phyloP scores from a whole-genome alignment of 208 protist species.

The Endotrypanum monterogeii region DNA sequence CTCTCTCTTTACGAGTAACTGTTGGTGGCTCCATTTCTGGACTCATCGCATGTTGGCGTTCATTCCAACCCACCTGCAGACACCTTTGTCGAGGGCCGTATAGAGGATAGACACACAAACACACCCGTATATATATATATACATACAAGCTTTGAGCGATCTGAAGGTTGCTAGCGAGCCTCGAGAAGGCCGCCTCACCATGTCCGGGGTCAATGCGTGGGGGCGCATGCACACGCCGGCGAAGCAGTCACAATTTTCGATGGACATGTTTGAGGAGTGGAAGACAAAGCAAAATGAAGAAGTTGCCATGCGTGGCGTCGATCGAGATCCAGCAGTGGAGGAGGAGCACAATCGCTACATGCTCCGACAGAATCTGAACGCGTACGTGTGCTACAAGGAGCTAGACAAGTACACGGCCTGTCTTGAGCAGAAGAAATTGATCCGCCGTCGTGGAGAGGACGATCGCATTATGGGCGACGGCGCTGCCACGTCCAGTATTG shows the following conservation, averaged over 20 bases:
- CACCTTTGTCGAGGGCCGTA: too few relatives aligned
- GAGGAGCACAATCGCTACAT: slow-evolving; percentile 78
- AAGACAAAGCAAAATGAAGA: slow-evolving; percentile 50
- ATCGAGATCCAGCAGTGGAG: slow-evolving; percentile 51
- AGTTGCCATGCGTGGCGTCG: slow-evolving; percentile 60
- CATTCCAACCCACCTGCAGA: too few relatives aligned
- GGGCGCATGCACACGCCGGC: slow-evolving; percentile 26
- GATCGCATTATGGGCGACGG: slow-evolving; percentile 5
- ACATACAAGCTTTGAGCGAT: background rate
- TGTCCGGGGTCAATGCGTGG: slow-evolving; percentile 37
- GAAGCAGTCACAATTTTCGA: slow-evolving; percentile 67
- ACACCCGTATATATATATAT: too few relatives aligned
- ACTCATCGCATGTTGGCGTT: too few relatives aligned
- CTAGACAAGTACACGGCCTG: slow-evolving; percentile 78
- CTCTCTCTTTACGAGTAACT: too few relatives aligned
- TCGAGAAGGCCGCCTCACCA: background rate
- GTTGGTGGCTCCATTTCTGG: too few relatives aligned
- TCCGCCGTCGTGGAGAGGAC: slow-evolving; percentile 32
- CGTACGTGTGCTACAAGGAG: slow-evolving; percentile 77
- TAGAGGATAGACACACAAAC: too few relatives aligned
- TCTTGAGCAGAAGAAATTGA: slow-evolving; percentile 64
- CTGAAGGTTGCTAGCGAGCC: background rate
- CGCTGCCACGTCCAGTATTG: slow-evolving; percentile 16
- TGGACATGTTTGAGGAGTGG: slow-evolving; percentile 78
- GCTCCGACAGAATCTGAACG: slow-evolving; percentile 82